A percentile compares a stretch with the other conserved stretches of the same genome.
Evolutionary conservation across 1,284 basidiomycete genomes (phyloP).

Genomic region (Neonothopanus nambi): DNA sequence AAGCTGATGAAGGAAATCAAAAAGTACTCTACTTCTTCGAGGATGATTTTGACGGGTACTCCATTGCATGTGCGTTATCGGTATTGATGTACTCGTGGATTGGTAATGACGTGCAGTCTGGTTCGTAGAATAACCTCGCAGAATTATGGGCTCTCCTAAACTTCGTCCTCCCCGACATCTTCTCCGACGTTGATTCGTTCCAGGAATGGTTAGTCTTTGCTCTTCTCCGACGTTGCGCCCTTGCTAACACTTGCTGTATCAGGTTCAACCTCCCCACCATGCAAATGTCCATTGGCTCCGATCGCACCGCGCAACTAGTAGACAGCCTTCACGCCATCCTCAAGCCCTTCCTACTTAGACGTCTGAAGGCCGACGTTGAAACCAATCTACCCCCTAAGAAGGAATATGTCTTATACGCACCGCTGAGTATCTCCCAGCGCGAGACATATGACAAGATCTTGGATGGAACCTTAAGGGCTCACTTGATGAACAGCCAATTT

Average conservation of each 20-base stretch:
- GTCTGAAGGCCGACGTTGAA: constrained; percentile 92
- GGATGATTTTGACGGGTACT: constrained; percentile 93
- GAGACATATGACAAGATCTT: constrained; percentile 84
- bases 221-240: not conserved
- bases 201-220: constrained; percentile 74
- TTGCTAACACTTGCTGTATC: not conserved
- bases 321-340: constrained; percentile 87
- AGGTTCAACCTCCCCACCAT: constrained; percentile 78
- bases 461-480: constrained; percentile 63
- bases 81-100: not conserved
- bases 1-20: constrained; percentile 91
- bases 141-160: constrained; percentile 96
- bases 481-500: constrained; percentile 52
- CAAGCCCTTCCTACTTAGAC: constrained; percentile 92
- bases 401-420: constrained; percentile 93
- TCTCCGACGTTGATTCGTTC: constrained; percentile 87
- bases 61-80: constrained; percentile 75
- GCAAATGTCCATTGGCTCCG: constrained; percentile 54
- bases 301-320: constrained; percentile 70
- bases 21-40: constrained; percentile 80
- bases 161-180: constrained; percentile 92
- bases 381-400: constrained; percentile 86
- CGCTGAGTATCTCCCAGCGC: constrained; percentile 79
- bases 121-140: constrained; percentile 81
- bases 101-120: not conserved